These are phyloP conservation scores for Trichoderma polysporum DNA, from an alignment of 2,329 filamentous ascomycete genomes.

Conservation along the genomic window DNA sequence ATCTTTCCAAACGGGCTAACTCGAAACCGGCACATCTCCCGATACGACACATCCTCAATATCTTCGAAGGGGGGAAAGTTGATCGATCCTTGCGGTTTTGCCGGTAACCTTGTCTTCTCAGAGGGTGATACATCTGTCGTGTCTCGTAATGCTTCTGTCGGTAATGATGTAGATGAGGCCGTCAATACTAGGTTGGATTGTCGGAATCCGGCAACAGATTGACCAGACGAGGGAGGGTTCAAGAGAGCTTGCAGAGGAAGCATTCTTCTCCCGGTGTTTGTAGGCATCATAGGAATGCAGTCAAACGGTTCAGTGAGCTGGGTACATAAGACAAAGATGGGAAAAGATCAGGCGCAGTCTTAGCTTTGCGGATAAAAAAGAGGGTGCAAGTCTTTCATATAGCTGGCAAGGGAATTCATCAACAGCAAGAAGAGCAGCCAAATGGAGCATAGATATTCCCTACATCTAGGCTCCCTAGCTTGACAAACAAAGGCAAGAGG, in stretches of 20 bases:
- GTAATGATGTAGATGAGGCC: conserved; percentile 1
- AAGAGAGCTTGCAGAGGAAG: conserved; percentile 64
- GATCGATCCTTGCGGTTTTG: conserved; percentile 64
- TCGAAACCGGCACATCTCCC: conserved; percentile 61
- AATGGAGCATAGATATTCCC: conserved; percentile 27
- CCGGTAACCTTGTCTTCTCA: conserved; percentile 33
- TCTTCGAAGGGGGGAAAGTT: conserved; percentile 74
- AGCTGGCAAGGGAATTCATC: conserved; percentile 27
- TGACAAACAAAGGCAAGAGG: conserved; percentile 29
- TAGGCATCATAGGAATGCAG: conserved; percentile 14
- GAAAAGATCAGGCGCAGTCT: background rate
- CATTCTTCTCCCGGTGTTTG: conserved; percentile 47
- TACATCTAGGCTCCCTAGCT: conserved; percentile 28
- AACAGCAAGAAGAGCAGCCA: conserved; percentile 27
- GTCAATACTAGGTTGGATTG: conserved; percentile 38
- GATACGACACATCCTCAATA: conserved; percentile 55
- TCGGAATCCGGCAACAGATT: conserved; percentile 36
- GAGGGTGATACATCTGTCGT: background rate
- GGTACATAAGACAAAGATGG: background rate
- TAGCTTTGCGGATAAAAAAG: background rate
- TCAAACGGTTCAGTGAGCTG: background rate
- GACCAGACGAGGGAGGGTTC: conserved; percentile 56
- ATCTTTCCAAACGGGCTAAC: conserved; percentile 67
- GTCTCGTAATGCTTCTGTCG: conserved; percentile 28
- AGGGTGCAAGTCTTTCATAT: conserved; percentile 28